Percentiles rank a stretch among this genome's conserved stretches.
Evolutionary conservation across 2,329 filamentous ascomycete species (phyloP).

Genomic region (Trichoderma brevicompactum): DNA sequence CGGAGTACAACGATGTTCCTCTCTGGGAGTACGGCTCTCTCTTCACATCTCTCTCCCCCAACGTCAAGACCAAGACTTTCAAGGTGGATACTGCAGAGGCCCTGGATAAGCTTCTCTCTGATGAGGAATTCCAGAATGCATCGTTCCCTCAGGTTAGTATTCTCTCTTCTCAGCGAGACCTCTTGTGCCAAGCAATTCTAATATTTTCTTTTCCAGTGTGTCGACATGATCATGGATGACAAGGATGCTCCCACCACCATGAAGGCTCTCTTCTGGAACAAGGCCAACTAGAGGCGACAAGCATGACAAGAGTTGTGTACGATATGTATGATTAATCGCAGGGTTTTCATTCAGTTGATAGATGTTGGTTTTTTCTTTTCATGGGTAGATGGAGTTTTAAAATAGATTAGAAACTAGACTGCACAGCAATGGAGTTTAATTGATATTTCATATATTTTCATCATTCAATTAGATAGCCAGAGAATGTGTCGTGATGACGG

Average conservation of each 20-base stretch:
- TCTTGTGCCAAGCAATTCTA: not conserved
- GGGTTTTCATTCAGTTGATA: too few species aligned
- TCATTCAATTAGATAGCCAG: too few species aligned
- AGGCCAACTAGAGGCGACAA: too few species aligned
- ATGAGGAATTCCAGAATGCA: not conserved
- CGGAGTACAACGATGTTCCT: slow-evolving; percentile 73
- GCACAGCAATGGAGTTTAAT: too few species aligned
- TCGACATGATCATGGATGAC: not conserved
- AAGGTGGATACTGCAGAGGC: not conserved
- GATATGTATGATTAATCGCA: too few species aligned
- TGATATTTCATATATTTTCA: too few species aligned
- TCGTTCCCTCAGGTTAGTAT: slow-evolving; percentile 4
- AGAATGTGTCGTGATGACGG: too few species aligned
- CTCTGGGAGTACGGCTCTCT: slow-evolving; percentile 1
- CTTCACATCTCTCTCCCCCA: slow-evolving; percentile 3
- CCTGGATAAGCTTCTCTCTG: slow-evolving; percentile 2
- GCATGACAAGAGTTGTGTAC: too few species aligned
- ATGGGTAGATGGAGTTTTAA: too few species aligned
- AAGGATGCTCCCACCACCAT: not conserved
- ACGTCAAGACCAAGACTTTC: not conserved
- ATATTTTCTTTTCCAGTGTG: not conserved
- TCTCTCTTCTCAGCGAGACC: not conserved
- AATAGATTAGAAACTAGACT: too few species aligned
- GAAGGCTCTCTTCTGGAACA: not conserved
- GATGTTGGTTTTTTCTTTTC: too few species aligned